Evolutionary conservation across 2,329 filamentous ascomycete genomes (phyloP).

Genomic region (Aulographum hederae): DNA sequence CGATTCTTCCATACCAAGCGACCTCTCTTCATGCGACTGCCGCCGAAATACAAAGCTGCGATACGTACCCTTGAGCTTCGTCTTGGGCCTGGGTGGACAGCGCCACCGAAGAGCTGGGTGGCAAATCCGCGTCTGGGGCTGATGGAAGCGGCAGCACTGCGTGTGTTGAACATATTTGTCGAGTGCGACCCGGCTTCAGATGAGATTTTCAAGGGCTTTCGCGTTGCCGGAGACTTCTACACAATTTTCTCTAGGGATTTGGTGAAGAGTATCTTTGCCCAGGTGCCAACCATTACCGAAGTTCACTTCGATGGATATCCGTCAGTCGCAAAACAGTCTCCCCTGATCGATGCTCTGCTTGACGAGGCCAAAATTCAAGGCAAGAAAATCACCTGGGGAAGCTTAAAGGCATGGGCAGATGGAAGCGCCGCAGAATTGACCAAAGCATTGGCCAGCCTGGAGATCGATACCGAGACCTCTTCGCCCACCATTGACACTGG

Average conservation of each 20-base stretch:
- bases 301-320: constrained; percentile 55
- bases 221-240: constrained; percentile 48
- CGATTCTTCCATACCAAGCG: constrained; percentile 55
- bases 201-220: constrained; percentile 47
- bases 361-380: constrained; percentile 29
- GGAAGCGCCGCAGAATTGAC: too few species aligned
- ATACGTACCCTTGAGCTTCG: constrained; percentile 51
- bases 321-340: constrained; percentile 44
- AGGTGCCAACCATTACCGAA: constrained; percentile 35
- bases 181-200: constrained; percentile 52
- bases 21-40: constrained; percentile 49
- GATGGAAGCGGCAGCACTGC: constrained; percentile 39
- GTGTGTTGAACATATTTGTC: constrained; percentile 46
- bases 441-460: too few species aligned
- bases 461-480: too few species aligned
- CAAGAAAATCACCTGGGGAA: constrained; percentile 48
- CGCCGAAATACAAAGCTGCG: constrained; percentile 37
- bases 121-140: constrained; percentile 48
- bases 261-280: constrained; percentile 36
- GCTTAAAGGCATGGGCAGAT: too few species aligned
- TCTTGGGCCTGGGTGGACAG: constrained; percentile 54
- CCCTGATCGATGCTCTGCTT: constrained; percentile 44
- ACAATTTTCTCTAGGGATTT: constrained; percentile 45
- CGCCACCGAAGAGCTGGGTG: constrained; percentile 52
- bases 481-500: too few species aligned